Conservation (phyloP, 352 stramenopile genomes). For the Phytophthora rubi region DNA sequence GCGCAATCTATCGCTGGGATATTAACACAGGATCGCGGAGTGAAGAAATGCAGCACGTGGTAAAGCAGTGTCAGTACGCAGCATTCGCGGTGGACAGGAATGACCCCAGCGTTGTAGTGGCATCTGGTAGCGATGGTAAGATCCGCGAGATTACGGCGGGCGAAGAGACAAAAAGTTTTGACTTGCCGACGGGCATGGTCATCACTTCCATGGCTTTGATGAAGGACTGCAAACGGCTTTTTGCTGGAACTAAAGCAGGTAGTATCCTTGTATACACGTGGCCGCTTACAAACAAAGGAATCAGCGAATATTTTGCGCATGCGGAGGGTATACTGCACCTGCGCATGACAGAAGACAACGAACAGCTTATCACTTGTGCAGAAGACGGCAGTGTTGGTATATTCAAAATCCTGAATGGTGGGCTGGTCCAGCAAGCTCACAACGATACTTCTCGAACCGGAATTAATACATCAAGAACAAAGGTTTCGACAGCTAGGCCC, state of each 20-base stretch:
- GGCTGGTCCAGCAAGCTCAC: conserved; percentile 13
- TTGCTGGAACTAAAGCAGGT: conserved; percentile 69
- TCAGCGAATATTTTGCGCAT: conserved; percentile 63
- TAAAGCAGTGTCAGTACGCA: conserved; percentile 82
- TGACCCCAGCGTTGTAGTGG: conserved; percentile 61
- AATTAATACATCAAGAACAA: conserved; percentile 10
- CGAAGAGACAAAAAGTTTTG: conserved; percentile 62
- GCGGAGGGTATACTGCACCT: conserved; percentile 69
- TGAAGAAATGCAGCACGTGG: conserved; percentile 77
- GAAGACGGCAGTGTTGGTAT: conserved; percentile 73
- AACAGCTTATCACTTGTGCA: conserved; percentile 55
- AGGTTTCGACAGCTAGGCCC: conserved; percentile 22
- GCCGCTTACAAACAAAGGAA: conserved; percentile 52
- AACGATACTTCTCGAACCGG: conserved; percentile 3
- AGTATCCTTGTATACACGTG: conserved; percentile 70
- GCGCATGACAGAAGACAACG: conserved; percentile 76
- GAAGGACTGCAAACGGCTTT: conserved; percentile 67
- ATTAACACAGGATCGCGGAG: conserved; percentile 57
- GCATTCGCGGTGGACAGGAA: conserved; percentile 57
- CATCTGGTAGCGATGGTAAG: conserved; percentile 67
- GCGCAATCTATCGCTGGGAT: conserved; percentile 84
- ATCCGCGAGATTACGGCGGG: conserved; percentile 66
- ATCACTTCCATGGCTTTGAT: conserved; percentile 68
- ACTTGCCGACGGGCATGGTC: conserved; percentile 46
- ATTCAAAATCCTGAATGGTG: conserved; percentile 51